phyloP scores from a whole-genome alignment of 305 asterid species.

The Nicotiana rustica region DNA sequence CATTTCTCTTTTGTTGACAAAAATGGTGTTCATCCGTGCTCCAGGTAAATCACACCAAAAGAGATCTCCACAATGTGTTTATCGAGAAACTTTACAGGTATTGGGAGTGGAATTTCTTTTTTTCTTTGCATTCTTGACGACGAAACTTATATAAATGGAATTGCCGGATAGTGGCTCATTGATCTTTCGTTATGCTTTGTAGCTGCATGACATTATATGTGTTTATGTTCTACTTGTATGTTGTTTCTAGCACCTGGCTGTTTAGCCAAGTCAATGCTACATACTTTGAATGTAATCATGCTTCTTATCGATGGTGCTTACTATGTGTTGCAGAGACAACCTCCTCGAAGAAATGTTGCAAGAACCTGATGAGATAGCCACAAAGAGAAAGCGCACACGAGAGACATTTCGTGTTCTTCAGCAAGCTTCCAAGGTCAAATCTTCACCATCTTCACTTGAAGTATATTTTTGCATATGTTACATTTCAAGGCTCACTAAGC shows the following conservation, averaged over 20 bases:
- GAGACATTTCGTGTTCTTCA: slow-evolving; percentile 79
- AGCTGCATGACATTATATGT: not conserved
- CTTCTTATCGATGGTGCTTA: not conserved
- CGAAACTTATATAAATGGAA: not conserved
- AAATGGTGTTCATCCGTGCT: slow-evolving; percentile 33
- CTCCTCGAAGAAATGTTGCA: slow-evolving; percentile 81
- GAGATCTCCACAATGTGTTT: slow-evolving; percentile 92
- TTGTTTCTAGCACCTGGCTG: slow-evolving; percentile 1
- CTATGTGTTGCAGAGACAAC: slow-evolving; percentile 62
- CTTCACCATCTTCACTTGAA: not conserved
- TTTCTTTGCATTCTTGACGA: not conserved
- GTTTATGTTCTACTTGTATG: not conserved
- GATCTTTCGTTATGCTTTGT: slow-evolving; percentile 18
- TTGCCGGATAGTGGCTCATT: slow-evolving; percentile 11
- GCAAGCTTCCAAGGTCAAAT: slow-evolving; percentile 83
- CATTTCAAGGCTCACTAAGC: slow-evolving; percentile 17
- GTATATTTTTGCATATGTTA: slow-evolving; percentile 11
- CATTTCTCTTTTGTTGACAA: slow-evolving; percentile 22
- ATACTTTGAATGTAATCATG: not conserved
- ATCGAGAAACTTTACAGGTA: slow-evolving; percentile 96
- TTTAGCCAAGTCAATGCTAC: slow-evolving; percentile 25
- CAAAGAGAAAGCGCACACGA: slow-evolving; percentile 77
- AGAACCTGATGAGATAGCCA: slow-evolving; percentile 83
- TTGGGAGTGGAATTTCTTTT: not conserved
- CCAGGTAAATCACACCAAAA: slow-evolving; percentile 95